Evolutionary conservation across 2,329 filamentous ascomycete genomes (phyloP), one percentile per base, ranked within the genome.

Genomic region (Curvularia hawaiiensis): DNA sequence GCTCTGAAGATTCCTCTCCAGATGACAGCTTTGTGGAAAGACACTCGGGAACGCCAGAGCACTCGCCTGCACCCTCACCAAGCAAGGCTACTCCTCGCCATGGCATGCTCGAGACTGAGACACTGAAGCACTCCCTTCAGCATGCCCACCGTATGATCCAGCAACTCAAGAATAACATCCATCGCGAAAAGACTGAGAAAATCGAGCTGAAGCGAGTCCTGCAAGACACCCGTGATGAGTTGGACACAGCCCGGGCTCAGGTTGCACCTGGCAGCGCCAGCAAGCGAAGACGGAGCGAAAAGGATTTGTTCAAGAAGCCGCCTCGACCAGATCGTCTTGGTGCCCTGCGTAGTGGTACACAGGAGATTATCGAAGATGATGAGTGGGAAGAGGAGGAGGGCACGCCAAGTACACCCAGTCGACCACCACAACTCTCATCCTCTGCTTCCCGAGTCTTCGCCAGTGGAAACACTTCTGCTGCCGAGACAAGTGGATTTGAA

Each of bases 131-230:
- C 52, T 97, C 94, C 26, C 84, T 98, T 28, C 89, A 92, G 65
- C 95, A 99, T 75, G 94, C 95, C 39, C 95, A 98, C 75, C 88
- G 94, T 56, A 97, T 96, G 79, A 97, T 99, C 58, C 94, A 98
- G 75, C 96, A 92, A 69, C 85, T 98, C 66, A 92, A 96, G 77
- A 92, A 90, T 75, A 96, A 93, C 69, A 90, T 98, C 46, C 94
- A 99, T 76, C 90, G 95, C 33, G 95, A 99, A 77, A 99, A 98
- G 87, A 97, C 94, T 0, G 95, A 99, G 77, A 99, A 97, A 82
- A 85, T 98, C 28, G 95, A 99, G 77, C 85, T 98, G 52, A 93
- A 92, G 78, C 90, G 94, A 58, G 91, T 99, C 85, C 85, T 98
- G 30, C 94, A 98, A 78, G 95, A 99, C 70, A 90, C 94, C 24